Evolutionary conservation across 208 protist species (phyloP), one percentile per base, ranked within the genome.

Genomic region (Leishmania tropica): DNA sequence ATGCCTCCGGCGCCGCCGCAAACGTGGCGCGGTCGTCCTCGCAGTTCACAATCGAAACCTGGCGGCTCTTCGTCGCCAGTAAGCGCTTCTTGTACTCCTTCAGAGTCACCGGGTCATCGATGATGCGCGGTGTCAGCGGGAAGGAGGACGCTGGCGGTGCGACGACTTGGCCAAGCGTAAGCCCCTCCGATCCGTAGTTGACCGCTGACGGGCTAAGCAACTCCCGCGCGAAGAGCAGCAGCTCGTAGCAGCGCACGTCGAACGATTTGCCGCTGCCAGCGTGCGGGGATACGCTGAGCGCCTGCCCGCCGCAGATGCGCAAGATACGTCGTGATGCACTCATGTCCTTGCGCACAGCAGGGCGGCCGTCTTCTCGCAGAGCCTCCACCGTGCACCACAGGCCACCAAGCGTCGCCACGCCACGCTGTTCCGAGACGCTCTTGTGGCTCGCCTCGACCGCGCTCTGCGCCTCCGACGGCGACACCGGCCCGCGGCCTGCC

Each of bases 251-350:
- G 53, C 90, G 89, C 64, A 92, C 90, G 67, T 90, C 88, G n/a
- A 90, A 74, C 28, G 83, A 76, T 21, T 79, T 47, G 42, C 81
- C 85, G 35, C 73, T 53, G 19, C 88, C 76, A 1, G 85, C 70
- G 35, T 71, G 53, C 21, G 89, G 76, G 31, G 87, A 83, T 42
- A 86, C 54, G 54, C 86, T 83, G 47, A 91, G 74, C 0, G 83
- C 85, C 81, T 92, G 85, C 28, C 93, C 93, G 40, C 94, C 94
- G 75, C 94, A 97, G 64, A 97, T 80, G 51, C 93, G 94, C 91
- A 97, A 84, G 45, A 95, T 87, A 72, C 92, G 91, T n/a, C 84
- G 88, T 64, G 87, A 83, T 40, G 90, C 73, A 28, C 85, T 68
- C 35, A 78, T 76, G 64, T 90, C 84, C 68, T 84, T 84, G 40